Percentiles rank a stretch among this genome's conserved stretches.
Conservation (phyloP, 805 yeast genomes). For the Wickerhamiella sergipiensis region DNA sequence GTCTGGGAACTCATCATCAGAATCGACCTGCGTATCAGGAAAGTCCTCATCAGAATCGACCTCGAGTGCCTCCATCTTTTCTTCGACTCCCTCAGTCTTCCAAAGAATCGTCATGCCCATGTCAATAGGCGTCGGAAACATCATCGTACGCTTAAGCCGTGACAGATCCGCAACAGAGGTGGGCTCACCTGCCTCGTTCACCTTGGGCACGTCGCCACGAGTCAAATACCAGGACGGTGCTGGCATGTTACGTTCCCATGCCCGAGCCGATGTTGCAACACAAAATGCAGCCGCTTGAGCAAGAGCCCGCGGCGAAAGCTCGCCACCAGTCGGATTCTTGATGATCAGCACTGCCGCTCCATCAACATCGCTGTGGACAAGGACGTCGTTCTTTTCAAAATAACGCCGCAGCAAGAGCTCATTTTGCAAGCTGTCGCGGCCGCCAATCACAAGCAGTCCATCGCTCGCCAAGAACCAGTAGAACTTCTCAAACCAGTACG, state of each 20-base stretch:
- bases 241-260: conserved; percentile 79
- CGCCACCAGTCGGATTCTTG: conserved; percentile 53
- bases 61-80: conserved; percentile 24
- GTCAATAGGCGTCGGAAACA: conserved; percentile 62
- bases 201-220: conserved; percentile 55
- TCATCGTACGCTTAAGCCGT: conserved; percentile 37
- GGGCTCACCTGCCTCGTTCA: conserved; percentile 32
- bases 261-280: conserved; percentile 53
- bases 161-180: conserved; percentile 51
- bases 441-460: conserved; percentile 74
- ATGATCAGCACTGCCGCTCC: conserved; percentile 66
- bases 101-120: conserved; percentile 85
- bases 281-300: conserved; percentile 82
- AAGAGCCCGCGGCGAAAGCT: conserved; percentile 72
- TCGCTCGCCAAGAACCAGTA: conserved; percentile 90
- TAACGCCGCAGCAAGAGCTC: conserved; percentile 72
- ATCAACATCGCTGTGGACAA: conserved; percentile 61
- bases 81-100: conserved; percentile 45
- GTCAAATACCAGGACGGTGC: conserved; percentile 79
- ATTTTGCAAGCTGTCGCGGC: conserved; percentile 65
- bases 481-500: conserved; percentile 88
- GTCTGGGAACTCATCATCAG: conserved; percentile 21
- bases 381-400: conserved; percentile 56
- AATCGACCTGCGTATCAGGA: conserved; percentile 17
- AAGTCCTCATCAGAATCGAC: conserved; percentile 17